These are phyloP conservation scores for Skeletonema costatum DNA, from an alignment of 108 stramenopile species.

Conservation along the genomic window DNA sequence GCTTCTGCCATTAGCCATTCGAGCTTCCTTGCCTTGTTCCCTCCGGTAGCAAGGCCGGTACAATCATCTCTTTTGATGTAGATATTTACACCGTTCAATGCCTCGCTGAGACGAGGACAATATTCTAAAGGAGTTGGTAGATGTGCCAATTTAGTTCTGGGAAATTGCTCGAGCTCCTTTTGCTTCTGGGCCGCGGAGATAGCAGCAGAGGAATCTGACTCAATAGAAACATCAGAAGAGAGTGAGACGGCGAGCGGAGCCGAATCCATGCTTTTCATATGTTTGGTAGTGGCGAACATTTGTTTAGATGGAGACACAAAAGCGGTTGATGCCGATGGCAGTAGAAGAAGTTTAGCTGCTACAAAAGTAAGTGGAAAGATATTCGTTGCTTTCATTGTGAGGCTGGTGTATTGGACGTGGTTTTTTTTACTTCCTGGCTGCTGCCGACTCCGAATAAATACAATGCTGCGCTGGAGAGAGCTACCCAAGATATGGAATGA, in stretches of 20 bases:
- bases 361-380: not conserved
- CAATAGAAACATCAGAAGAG: not conserved
- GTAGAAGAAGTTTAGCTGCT: not conserved
- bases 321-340: not conserved
- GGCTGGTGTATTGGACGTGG: not conserved
- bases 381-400: not conserved
- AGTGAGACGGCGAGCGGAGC: not conserved
- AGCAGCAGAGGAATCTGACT: not conserved
- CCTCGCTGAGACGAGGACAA: constrained; percentile 20
- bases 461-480: too few species aligned
- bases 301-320: not conserved
- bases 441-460: too few species aligned
- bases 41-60: constrained; percentile 35
- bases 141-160: constrained; percentile 17
- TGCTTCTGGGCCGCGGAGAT: not conserved
- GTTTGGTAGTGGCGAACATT: not conserved
- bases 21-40: constrained; percentile 48
- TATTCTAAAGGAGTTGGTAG: constrained; percentile 29
- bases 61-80: constrained; percentile 41
- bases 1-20: constrained; percentile 43
- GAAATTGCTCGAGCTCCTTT: constrained; percentile 12
- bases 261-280: not conserved
- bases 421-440: too few species aligned
- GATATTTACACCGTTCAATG: constrained; percentile 27
- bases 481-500: too few species aligned